These are phyloP conservation scores for Bruguiera gymnorhiza DNA, from an alignment of 345 rosid species.

Conservation along the genomic window DNA sequence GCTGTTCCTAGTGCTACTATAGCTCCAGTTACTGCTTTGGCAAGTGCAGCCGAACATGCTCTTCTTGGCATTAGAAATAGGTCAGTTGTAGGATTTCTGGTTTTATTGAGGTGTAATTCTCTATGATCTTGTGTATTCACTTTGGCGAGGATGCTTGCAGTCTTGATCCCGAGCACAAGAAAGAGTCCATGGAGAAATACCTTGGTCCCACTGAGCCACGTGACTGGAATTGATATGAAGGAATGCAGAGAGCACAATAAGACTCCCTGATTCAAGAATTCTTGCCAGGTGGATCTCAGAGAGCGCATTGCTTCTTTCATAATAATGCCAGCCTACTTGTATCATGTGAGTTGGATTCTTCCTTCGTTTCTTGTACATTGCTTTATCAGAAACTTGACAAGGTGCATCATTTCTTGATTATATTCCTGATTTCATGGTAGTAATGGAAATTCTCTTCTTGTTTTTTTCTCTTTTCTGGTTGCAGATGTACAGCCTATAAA, in stretches of 20 bases:
- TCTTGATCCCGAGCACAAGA: conserved; percentile 93
- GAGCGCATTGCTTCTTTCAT: neutral
- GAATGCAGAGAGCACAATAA: neutral
- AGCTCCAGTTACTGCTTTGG: conserved; percentile 86
- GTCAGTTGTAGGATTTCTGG: conserved; percentile 28
- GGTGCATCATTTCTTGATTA: too few species aligned
- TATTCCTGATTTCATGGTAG: too few species aligned
- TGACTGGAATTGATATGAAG: conserved; percentile 28
- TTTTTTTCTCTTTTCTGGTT: neutral
- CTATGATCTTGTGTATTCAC: conserved; percentile 7
- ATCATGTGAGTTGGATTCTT: conserved; percentile 16
- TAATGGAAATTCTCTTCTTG: too few species aligned
- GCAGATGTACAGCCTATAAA: conserved; percentile 29
- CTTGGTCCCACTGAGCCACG: conserved; percentile 55
- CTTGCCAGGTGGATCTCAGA: neutral
- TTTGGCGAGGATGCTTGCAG: conserved; percentile 41
- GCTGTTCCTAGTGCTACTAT: conserved; percentile 94
- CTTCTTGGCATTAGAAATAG: conserved; percentile 92
- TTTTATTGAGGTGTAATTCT: neutral
- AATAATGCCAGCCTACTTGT: neutral
- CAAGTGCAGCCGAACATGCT: conserved; percentile 70
- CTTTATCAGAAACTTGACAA: neutral
- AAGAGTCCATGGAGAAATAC: conserved; percentile 97
- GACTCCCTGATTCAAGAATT: neutral
- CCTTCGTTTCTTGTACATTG: neutral